phyloP scores from a whole-genome alignment of 2,329 filamentous ascomycete species.

The Apiospora koreana region DNA sequence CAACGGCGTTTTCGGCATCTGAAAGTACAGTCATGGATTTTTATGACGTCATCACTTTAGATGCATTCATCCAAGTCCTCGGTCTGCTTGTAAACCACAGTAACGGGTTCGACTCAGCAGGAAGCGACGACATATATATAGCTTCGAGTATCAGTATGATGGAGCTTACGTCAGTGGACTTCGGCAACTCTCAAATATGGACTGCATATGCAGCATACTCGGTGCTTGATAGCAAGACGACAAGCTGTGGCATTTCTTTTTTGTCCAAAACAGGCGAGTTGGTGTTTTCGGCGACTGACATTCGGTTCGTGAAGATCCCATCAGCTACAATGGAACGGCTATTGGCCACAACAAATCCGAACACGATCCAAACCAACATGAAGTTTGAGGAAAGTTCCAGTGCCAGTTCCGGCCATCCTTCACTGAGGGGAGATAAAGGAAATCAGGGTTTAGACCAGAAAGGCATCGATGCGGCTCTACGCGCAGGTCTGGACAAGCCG shows the following conservation, averaged over 20 bases:
- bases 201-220: neutral
- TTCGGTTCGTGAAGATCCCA: constrained; percentile 20
- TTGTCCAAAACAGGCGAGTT: constrained; percentile 23
- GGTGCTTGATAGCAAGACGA: neutral
- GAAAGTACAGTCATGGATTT: neutral
- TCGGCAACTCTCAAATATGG: neutral
- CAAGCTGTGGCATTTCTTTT: neutral
- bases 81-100: neutral
- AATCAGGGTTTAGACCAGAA: neutral
- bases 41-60: neutral
- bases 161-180: neutral
- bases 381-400: no score
- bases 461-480: neutral
- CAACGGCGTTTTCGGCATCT: neutral
- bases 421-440: no score
- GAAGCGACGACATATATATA: neutral
- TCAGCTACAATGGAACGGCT: constrained; percentile 20
- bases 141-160: neutral
- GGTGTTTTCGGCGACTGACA: constrained; percentile 18
- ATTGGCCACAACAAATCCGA: constrained; percentile 7
- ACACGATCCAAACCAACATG: no score
- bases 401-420: no score
- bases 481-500: no score
- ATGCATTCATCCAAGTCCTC: neutral
- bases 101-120: neutral